These are phyloP conservation scores for Cytospora chrysosperma DNA, from an alignment of 2,329 filamentous ascomycete genomes.

Conservation along the genomic window DNA sequence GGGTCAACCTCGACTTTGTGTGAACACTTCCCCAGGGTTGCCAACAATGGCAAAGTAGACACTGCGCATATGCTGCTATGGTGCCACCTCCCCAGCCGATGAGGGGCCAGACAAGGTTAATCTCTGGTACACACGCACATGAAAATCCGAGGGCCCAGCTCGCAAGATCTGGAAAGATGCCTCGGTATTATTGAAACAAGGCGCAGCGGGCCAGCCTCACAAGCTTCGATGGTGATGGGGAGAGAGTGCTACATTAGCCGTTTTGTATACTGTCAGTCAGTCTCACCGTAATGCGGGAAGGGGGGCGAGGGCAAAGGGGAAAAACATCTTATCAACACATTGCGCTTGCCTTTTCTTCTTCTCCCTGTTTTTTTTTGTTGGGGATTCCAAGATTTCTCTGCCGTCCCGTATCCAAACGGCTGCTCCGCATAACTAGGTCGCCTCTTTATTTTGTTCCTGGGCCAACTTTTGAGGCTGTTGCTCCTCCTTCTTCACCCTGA, in stretches of 20 bases:
- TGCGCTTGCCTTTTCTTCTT: not conserved
- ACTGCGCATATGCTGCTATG: too few species aligned
- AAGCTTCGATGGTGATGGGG: constrained; percentile 3
- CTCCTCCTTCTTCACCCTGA: not conserved
- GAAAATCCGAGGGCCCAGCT: not conserved
- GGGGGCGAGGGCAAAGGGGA: too few species aligned
- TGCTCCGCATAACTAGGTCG: not conserved
- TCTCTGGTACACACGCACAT: not conserved
- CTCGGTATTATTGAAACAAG: constrained; percentile 7
- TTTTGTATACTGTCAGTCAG: not conserved
- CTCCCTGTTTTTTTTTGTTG: not conserved
- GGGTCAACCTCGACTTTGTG: too few species aligned
- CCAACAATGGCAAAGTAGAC: too few species aligned
- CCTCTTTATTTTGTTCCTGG: not conserved
- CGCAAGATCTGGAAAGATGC: constrained; percentile 2
- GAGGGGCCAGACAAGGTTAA: not conserved
- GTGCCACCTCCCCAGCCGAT: too few species aligned
- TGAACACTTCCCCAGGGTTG: too few species aligned
- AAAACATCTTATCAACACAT: not conserved
- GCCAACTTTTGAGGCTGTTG: not conserved
- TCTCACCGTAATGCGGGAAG: not conserved
- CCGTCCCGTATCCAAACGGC: not conserved
- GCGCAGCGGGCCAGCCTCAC: not conserved
- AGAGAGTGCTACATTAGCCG: not conserved
- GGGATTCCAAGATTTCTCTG: not conserved